These are phyloP conservation scores for Striga hermonthica DNA, from an alignment of 305 asterid genomes.

Conservation along the genomic window DNA sequence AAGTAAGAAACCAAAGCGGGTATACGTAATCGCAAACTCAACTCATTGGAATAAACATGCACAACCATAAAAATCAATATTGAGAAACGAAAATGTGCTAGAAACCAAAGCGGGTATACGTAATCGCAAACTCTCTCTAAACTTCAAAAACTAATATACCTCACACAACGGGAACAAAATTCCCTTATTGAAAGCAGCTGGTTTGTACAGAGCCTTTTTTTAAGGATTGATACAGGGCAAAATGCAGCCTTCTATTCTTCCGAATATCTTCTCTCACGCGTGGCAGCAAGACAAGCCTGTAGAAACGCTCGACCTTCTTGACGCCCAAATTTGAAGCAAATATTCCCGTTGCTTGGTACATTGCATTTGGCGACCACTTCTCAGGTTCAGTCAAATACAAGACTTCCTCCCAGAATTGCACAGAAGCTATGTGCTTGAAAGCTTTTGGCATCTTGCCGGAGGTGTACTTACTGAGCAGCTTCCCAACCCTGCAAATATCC, in stretches of 20 bases:
- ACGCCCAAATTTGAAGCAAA: conserved; percentile 89
- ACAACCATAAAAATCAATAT: background rate
- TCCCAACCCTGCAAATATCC: conserved; percentile 65
- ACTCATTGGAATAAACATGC: conserved; percentile 8
- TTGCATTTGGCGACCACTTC: conserved; percentile 96
- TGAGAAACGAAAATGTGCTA: background rate
- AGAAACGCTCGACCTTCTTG: conserved; percentile 82
- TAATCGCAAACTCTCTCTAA: conserved; percentile 11
- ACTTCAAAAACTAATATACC: conserved; percentile 43
- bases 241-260: conserved; percentile 86
- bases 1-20: no score
- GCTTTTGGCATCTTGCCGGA: conserved; percentile 96
- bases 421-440: conserved; percentile 76
- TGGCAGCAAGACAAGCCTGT: conserved; percentile 83
- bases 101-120: conserved; percentile 11
- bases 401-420: conserved; percentile 86
- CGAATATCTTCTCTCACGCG: conserved; percentile 87
- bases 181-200: conserved; percentile 97
- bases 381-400: conserved; percentile 84
- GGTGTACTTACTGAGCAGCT: conserved; percentile 79
- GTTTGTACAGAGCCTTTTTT: conserved; percentile 82
- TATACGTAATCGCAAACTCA: conserved; percentile 15
- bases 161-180: conserved; percentile 81
- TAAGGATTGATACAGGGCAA: conserved; percentile 79
- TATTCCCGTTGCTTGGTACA: conserved; percentile 90